Percentiles rank a stretch among this genome's conserved stretches.
phyloP scores from a whole-genome alignment of 805 yeast species.

The Schwanniomyces yamadae region DNA sequence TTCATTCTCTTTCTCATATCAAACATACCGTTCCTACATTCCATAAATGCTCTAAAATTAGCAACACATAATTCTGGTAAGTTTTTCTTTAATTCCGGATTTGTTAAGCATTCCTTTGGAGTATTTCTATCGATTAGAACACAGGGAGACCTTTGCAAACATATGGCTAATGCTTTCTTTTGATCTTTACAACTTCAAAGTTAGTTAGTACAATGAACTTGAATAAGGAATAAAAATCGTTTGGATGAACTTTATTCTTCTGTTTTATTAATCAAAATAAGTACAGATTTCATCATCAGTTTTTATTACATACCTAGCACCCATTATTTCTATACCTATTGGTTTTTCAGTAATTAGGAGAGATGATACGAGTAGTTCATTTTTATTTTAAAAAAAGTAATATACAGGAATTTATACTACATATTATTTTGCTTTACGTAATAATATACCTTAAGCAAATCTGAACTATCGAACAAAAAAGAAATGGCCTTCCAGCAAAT shows the following conservation, averaged over 20 bases:
- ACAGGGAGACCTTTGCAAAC: slow-evolving; percentile 95
- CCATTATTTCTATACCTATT: slow-evolving; percentile 34
- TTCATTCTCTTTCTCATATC: slow-evolving; percentile 89
- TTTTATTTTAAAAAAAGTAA: no score
- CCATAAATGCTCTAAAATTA: slow-evolving; percentile 80
- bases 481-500: no score
- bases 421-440: no score
- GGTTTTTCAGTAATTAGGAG: neutral
- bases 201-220: slow-evolving; percentile 12
- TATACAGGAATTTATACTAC: no score
- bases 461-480: no score
- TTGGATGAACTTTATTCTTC: neutral
- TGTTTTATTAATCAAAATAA: neutral
- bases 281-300: neutral
- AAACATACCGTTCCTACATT: slow-evolving; percentile 86
- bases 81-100: slow-evolving; percentile 72
- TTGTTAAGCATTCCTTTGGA: slow-evolving; percentile 82
- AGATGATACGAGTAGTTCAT: no score
- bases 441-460: no score
- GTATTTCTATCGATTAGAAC: slow-evolving; percentile 86
- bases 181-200: slow-evolving; percentile 82
- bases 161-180: slow-evolving; percentile 90
- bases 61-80: slow-evolving; percentile 88
- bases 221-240: neutral
- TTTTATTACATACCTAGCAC: slow-evolving; percentile 45